Conservation (phyloP, 2,329 filamentous ascomycete genomes). For the Neofusicoccum parvum region DNA sequence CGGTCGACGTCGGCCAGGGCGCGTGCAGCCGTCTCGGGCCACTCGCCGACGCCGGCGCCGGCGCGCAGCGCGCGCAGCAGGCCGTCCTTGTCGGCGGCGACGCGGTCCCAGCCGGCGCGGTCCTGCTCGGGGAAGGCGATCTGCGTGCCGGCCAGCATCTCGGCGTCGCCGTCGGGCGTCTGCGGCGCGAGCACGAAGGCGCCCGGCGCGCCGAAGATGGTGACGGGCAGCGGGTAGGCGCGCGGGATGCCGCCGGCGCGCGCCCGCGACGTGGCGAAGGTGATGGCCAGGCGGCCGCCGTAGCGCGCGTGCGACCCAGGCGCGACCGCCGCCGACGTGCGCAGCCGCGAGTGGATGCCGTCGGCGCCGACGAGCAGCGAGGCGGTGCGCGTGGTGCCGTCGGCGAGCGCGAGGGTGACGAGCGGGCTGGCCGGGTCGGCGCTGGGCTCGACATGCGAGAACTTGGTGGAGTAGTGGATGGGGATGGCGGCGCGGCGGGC, state of each 20-base stretch:
- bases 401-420: slow-evolving; percentile 48
- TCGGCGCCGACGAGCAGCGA: slow-evolving; percentile 59
- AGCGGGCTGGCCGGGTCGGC: slow-evolving; percentile 37
- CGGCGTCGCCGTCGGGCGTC: slow-evolving; percentile 32
- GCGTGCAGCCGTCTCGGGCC: slow-evolving; percentile 25
- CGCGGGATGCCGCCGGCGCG: slow-evolving; percentile 6
- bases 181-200: slow-evolving; percentile 45
- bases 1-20: slow-evolving; percentile 24
- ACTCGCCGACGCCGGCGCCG: slow-evolving; percentile 12
- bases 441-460: slow-evolving; percentile 41
- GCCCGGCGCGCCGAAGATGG: slow-evolving; percentile 38
- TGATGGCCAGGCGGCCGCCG: slow-evolving; percentile 50
- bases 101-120: slow-evolving; percentile 37
- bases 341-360: slow-evolving; percentile 61
- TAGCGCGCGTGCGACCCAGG: slow-evolving; percentile 53
- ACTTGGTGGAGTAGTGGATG: slow-evolving; percentile 53
- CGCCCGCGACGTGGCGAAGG: slow-evolving; percentile 31
- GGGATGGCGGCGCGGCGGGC: slow-evolving; percentile 44
- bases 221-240: slow-evolving; percentile 31
- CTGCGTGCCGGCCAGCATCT: slow-evolving; percentile 42
- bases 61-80: slow-evolving; percentile 22
- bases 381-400: slow-evolving; percentile 46
- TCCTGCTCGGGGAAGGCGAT: slow-evolving; percentile 34
- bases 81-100: slow-evolving; percentile 34
- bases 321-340: slow-evolving; percentile 43